phyloP scores from a whole-genome alignment of 257 asterid genomes.

The Cynanchum wilfordii region DNA sequence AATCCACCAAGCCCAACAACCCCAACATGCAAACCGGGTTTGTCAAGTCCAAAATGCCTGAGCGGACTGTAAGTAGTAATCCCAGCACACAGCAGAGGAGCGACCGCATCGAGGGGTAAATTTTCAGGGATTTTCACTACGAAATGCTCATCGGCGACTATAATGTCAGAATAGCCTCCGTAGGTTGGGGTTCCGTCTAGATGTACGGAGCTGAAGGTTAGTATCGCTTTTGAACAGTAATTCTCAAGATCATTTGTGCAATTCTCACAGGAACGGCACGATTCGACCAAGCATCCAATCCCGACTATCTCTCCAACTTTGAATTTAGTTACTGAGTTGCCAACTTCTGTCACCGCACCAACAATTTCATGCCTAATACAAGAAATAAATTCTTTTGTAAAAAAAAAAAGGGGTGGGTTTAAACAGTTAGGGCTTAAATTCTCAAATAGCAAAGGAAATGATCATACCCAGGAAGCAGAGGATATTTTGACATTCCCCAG shows the following conservation, averaged over 20 bases:
- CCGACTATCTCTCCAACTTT: conserved; percentile 62
- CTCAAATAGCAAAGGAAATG: no score
- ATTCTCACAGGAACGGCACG: conserved; percentile 48
- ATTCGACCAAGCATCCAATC: conserved; percentile 58
- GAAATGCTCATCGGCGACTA: conserved; percentile 40
- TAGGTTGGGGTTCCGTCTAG: conserved; percentile 34
- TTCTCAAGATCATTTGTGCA: conserved; percentile 46
- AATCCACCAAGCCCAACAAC: conserved; percentile 27
- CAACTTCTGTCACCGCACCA: conserved; percentile 57
- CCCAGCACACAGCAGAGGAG: conserved; percentile 44
- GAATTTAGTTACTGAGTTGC: conserved; percentile 42
- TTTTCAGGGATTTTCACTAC: conserved; percentile 31
- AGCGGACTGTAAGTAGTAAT: conserved; percentile 38
- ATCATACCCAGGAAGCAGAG: conserved; percentile 27
- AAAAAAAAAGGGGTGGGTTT: no score
- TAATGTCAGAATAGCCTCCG: conserved; percentile 37
- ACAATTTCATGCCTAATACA: conserved; percentile 55
- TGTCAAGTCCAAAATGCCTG: conserved; percentile 33
- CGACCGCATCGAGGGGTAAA: conserved; percentile 34
- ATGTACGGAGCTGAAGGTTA: conserved; percentile 19
- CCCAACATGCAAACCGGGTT: conserved; percentile 32
- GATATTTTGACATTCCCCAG: conserved; percentile 17
- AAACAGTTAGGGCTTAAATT: no score
- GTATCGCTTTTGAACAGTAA: conserved; percentile 27
- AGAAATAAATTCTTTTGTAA: neutral